These are phyloP conservation scores for Suillus subaureus DNA, from an alignment of 768 basidiomycete genomes.

Conservation along the genomic window DNA sequence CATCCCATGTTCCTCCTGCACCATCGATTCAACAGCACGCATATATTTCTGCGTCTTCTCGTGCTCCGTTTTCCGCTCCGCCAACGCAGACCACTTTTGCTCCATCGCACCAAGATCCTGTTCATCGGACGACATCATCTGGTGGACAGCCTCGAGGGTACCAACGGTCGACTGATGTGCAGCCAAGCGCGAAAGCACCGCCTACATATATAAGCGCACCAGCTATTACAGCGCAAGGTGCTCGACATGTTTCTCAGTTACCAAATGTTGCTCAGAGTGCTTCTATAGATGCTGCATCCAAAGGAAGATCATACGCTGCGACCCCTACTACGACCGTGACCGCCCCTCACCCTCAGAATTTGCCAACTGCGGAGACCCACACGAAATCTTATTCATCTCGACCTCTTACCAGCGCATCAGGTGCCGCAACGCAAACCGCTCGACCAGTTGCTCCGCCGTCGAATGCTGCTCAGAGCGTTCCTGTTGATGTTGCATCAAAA, in stretches of 20 bases:
- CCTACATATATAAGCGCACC: not conserved
- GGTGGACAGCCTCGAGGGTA: slow-evolving; percentile 22
- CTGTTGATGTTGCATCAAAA: not conserved
- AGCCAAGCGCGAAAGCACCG: slow-evolving; percentile 21
- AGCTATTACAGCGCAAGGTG: not conserved
- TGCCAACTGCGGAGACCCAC: slow-evolving; percentile 16
- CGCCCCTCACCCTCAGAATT: not conserved
- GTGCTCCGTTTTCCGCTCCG: slow-evolving; percentile 26
- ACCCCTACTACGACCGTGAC: not conserved
- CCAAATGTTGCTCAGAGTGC: not conserved
- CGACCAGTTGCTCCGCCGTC: not conserved
- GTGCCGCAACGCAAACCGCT: slow-evolving; percentile 4
- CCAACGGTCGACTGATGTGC: slow-evolving; percentile 27
- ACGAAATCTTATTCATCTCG: slow-evolving; percentile 23
- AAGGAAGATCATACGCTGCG: not conserved
- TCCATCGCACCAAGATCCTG: slow-evolving; percentile 10
- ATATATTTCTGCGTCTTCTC: slow-evolving; percentile 15
- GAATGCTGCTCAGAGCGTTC: not conserved
- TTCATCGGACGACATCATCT: slow-evolving; percentile 24
- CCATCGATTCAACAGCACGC: slow-evolving; percentile 12
- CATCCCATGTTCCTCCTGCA: not conserved
- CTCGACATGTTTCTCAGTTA: not conserved
- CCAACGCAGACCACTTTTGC: slow-evolving; percentile 20
- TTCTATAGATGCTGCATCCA: not conserved
- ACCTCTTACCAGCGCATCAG: slow-evolving; percentile 11